These are phyloP conservation scores for Hysterangium stoloniferum DNA, from an alignment of 768 basidiomycete species.

Conservation along the genomic window DNA sequence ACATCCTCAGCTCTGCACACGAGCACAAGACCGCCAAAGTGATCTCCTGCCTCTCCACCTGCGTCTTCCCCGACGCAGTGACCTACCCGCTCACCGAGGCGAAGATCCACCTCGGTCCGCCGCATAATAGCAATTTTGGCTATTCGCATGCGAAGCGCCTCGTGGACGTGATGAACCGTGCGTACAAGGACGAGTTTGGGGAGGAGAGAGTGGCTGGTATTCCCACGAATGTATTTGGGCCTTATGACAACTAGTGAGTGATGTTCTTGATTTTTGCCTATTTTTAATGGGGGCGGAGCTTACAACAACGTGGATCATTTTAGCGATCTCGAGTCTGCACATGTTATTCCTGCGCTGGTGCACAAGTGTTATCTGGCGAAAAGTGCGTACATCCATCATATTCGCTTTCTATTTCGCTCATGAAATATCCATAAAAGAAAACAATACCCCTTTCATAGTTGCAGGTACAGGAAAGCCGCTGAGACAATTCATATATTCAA, in stretches of 20 bases:
- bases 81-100: constrained; percentile 87
- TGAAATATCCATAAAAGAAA: constrained; percentile 38
- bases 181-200: constrained; percentile 93
- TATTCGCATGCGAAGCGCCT: constrained; percentile 94
- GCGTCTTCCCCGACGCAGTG: constrained; percentile 95
- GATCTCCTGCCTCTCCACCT: constrained; percentile 94
- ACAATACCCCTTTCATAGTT: constrained; percentile 80
- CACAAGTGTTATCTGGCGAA: constrained; percentile 92
- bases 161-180: constrained; percentile 94
- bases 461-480: constrained; percentile 86
- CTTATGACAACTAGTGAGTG: constrained; percentile 83
- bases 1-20: constrained; percentile 74
- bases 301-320: constrained; percentile 6
- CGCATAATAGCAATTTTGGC: constrained; percentile 92
- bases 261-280: background rate
- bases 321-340: constrained; percentile 82
- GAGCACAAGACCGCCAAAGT: constrained; percentile 62
- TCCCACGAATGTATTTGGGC: constrained; percentile 96
- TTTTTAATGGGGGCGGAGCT: background rate
- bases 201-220: constrained; percentile 95
- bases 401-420: background rate
- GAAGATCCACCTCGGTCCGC: constrained; percentile 88
- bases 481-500: constrained; percentile 97
- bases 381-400: constrained; percentile 40
- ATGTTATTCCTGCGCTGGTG: constrained; percentile 91